Evolutionary conservation across 2,329 filamentous ascomycete genomes (phyloP), one percentile per base, ranked within the genome.

Genomic region (Amylocarpus encephaloides): DNA sequence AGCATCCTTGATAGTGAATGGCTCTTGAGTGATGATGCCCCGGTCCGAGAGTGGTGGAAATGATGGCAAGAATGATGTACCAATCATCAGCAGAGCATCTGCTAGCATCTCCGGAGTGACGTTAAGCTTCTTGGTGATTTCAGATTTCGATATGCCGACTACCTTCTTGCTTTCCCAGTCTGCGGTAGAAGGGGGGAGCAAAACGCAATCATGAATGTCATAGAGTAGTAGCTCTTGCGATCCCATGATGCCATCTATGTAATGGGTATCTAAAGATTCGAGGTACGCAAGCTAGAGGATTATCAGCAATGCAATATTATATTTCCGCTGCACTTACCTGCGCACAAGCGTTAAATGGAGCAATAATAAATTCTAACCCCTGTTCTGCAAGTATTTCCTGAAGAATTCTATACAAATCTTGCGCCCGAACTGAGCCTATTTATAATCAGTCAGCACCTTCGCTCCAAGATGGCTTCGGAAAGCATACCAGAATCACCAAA

Each of bases 171-270:
- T 72, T 16, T 88, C 82, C 74, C 86, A 88, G 61, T 91, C 81
- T 77, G 51, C 66, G 67, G 53, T 72, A 69, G 60, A 83, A 33
- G 58, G 95, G 77, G 55, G 85, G 71, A 66, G 87, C 11, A 66
- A 88, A 53, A 96, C 78, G 51, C 85, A 73, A 65, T 89, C 86
- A 55, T 86, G 80, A 62, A 93, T 82, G 32, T 90, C 86, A 64
- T 94, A 96, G 33, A 95, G 76, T 46, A 97, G 80, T 38, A 91
- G 75, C 67, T 95, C 90, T 44, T 89, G 85, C 1, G 89, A 83
- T 30, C 89, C 91, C 75, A 88, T 90, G 61, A 95, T 77, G 13
- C 84, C 87, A 50, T 87, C 85, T 53, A 82, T 81, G 61, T 86
- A 82, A 44, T 80, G 79, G 10, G 79, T 79, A 52, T 86, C 77